Conservation (phyloP, 108 stramenopile genomes). For the Cafeteria roenbergensis region DNA sequence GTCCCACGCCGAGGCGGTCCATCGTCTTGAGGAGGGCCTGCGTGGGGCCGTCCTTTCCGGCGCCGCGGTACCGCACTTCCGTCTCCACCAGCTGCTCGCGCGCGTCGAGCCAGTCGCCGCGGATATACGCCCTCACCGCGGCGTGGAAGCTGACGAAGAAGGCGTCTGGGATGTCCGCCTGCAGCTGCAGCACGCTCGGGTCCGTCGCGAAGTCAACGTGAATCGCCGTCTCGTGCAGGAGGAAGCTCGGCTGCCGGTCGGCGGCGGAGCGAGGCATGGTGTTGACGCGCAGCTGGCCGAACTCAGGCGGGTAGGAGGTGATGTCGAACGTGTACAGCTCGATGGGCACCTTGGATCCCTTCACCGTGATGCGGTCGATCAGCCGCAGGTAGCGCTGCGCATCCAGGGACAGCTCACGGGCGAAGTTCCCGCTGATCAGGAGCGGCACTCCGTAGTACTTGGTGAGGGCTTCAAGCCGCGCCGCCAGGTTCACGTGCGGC, state of each 20-base stretch:
- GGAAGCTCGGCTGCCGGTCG: no score
- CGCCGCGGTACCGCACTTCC: not conserved
- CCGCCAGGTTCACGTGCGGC: constrained; percentile 68
- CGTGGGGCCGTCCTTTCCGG: not conserved
- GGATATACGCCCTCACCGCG: not conserved
- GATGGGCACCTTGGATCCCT: constrained; percentile 73
- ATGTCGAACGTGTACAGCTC: constrained; percentile 76
- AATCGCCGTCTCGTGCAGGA: not conserved
- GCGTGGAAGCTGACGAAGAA: not conserved
- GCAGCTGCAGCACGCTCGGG: not conserved
- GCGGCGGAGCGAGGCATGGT: not conserved
- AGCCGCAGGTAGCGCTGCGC: constrained; percentile 58
- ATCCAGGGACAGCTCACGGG: constrained; percentile 48
- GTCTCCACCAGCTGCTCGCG: not conserved
- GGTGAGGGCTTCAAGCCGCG: constrained; percentile 70
- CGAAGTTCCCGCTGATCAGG: constrained; percentile 71
- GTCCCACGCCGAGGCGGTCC: not conserved
- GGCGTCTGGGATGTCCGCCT: not conserved
- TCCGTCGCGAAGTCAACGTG: not conserved
- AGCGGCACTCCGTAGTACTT: constrained; percentile 67
- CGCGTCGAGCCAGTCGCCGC: not conserved
- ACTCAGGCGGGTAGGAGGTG: constrained; percentile 51
- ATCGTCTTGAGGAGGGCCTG: not conserved
- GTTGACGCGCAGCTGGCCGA: constrained; percentile 30
- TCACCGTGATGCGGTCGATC: constrained; percentile 76